Percentiles rank a stretch among this genome's conserved stretches.
Evolutionary conservation across 2,329 filamentous ascomycete species (phyloP).

Genomic region (Knufia petricola): DNA sequence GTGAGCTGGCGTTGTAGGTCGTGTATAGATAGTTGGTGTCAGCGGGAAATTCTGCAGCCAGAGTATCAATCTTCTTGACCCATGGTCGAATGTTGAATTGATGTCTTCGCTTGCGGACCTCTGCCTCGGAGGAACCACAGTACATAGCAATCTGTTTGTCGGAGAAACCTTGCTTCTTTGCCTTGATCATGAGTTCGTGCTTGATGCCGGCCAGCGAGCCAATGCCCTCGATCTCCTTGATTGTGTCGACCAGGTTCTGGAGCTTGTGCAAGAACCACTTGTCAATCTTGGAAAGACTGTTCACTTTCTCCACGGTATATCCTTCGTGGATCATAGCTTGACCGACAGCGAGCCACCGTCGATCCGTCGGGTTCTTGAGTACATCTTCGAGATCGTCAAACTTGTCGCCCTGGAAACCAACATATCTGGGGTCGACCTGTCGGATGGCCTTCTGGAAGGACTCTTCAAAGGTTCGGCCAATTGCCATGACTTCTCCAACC

Average conservation of each 20-base stretch:
- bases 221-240: slow-evolving; percentile 71
- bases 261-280: slow-evolving; percentile 99
- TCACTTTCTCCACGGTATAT: slow-evolving; percentile 84
- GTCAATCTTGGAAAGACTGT: slow-evolving; percentile 95
- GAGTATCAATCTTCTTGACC: slow-evolving; percentile 97
- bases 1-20: slow-evolving; percentile 89
- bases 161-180: slow-evolving; percentile 97
- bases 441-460: slow-evolving; percentile 98
- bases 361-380: slow-evolving; percentile 86
- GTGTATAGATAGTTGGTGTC: slow-evolving; percentile 95
- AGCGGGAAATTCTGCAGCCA: slow-evolving; percentile 92
- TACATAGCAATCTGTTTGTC: slow-evolving; percentile 88
- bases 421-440: slow-evolving; percentile 83
- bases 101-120: slow-evolving; percentile 75
- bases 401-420: slow-evolving; percentile 90
- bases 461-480: slow-evolving; percentile 96
- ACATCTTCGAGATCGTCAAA: slow-evolving; percentile 89
- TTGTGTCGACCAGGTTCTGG: slow-evolving; percentile 90
- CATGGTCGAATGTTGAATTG: slow-evolving; percentile 84
- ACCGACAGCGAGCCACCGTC: slow-evolving; percentile 92
- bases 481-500: slow-evolving; percentile 98
- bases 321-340: slow-evolving; percentile 96
- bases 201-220: slow-evolving; percentile 76
- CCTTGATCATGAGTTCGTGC: slow-evolving; percentile 77
- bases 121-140: slow-evolving; percentile 76